Evolutionary conservation across 345 rosid genomes (phyloP).

Genomic region (Eucalyptus lansdowneana): DNA sequence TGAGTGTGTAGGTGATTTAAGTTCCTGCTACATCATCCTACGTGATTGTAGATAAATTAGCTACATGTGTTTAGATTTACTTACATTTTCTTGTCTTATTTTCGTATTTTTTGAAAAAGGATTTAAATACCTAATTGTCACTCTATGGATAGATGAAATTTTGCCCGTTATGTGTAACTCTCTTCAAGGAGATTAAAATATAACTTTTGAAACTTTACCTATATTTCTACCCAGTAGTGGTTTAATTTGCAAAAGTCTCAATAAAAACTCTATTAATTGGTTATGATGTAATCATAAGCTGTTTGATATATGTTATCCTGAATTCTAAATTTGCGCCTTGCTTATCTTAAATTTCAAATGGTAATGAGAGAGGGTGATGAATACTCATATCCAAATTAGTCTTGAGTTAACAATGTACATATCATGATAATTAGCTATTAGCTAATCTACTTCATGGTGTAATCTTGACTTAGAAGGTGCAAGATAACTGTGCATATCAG

Average conservation of each 20-base stretch:
- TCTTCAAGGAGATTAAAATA: not conserved
- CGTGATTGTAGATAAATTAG: not conserved
- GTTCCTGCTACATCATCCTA: not conserved
- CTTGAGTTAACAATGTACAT: not conserved
- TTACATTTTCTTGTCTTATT: not conserved
- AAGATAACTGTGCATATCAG: not conserved
- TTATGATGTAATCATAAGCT: not conserved
- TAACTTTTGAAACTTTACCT: not conserved
- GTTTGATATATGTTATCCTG: accelerated
- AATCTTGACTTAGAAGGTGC: not conserved
- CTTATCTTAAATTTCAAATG: not conserved
- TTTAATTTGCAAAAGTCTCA: not conserved
- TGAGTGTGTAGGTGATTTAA: not conserved
- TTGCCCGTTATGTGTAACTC: not conserved
- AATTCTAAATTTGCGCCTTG: not conserved
- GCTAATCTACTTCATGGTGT: not conserved
- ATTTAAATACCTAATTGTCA: not conserved
- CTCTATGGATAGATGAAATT: not conserved
- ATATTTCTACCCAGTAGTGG: too few relatives aligned
- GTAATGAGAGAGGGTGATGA: not conserved
- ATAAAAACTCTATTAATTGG: not conserved
- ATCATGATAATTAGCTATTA: not conserved
- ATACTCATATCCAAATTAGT: too few relatives aligned
- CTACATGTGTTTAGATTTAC: not conserved
- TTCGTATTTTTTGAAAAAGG: too few relatives aligned